Evolutionary conservation across 139 green algal genomes (phyloP).

Genomic region (Tetraselmis striata): DNA sequence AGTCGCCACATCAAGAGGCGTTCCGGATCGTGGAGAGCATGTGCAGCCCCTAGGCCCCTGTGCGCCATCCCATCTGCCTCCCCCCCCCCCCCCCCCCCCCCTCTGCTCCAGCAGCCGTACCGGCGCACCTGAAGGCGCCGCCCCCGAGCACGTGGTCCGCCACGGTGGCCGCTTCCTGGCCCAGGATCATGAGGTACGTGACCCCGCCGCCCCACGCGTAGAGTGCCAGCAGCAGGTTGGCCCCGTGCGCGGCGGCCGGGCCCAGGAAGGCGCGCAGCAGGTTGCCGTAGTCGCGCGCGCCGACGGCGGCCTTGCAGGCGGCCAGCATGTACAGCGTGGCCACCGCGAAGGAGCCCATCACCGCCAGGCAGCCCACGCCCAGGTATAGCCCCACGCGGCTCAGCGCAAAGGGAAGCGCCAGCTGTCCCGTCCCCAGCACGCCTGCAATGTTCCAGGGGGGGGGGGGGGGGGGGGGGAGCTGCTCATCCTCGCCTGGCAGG

Average conservation of each 20-base stretch:
- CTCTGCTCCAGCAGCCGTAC: no score
- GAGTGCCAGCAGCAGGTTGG: not conserved
- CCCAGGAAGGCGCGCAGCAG: not conserved
- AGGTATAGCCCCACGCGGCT: not conserved
- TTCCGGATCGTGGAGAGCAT: no score
- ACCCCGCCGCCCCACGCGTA: not conserved
- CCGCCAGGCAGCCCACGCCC: not conserved
- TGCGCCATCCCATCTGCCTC: no score
- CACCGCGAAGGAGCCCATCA: not conserved
- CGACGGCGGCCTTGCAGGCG: not conserved
- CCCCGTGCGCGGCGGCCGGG: not conserved
- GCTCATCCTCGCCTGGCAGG: no score
- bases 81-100: no score
- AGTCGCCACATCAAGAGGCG: no score
- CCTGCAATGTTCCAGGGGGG: no score
- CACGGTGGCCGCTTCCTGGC: not conserved
- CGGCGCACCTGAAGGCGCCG: not conserved
- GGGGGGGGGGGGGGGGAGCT: no score
- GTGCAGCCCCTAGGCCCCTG: no score
- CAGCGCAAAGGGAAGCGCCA: not conserved
- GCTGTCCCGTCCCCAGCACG: not conserved
- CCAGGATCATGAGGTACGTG: not conserved
- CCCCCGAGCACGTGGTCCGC: not conserved
- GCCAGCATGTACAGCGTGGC: not conserved
- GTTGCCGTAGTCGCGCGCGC: not conserved